A percentile compares a stretch with the other conserved stretches of the same genome.
These are phyloP conservation scores for Coemansia sp. DNA, from an alignment of 192 early-diverging fungal genomes.

Conservation along the genomic window DNA sequence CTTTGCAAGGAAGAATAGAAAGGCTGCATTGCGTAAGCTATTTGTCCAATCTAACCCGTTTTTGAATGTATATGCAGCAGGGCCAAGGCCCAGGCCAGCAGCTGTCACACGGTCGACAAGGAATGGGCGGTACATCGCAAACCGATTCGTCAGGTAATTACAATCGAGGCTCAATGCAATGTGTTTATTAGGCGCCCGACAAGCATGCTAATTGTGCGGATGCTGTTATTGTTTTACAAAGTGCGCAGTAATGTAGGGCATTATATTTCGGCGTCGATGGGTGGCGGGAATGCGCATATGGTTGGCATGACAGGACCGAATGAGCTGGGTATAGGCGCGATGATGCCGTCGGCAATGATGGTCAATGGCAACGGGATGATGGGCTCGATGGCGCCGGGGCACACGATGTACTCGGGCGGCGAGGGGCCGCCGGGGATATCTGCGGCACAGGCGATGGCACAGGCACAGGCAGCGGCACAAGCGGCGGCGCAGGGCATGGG, in stretches of 20 bases:
- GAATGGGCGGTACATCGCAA: conserved; percentile 40
- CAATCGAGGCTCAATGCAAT: background rate
- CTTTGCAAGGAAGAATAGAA: background rate
- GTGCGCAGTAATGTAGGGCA: conserved; percentile 5
- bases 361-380: conserved; percentile 41
- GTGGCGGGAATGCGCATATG: conserved; percentile 44
- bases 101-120: conserved; percentile 38
- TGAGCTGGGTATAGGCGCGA: conserved; percentile 33
- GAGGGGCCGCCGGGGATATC: conserved; percentile 36
- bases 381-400: conserved; percentile 39
- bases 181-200: background rate
- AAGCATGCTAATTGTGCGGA: background rate
- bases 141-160: conserved; percentile 42
- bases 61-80: conserved; percentile 51
- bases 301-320: conserved; percentile 42
- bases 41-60: background rate
- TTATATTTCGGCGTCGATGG: conserved; percentile 46
- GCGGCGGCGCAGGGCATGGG: conserved; percentile 28
- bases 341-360: conserved; percentile 55
- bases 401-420: conserved; percentile 37
- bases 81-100: conserved; percentile 54
- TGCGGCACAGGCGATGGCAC: conserved; percentile 36
- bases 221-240: conserved; percentile 1
- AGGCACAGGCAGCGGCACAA: conserved; percentile 15
- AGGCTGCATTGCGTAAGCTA: background rate